These are phyloP conservation scores for Ambrosiella cleistominuta DNA, from an alignment of 2,329 filamentous ascomycete genomes.

Conservation along the genomic window DNA sequence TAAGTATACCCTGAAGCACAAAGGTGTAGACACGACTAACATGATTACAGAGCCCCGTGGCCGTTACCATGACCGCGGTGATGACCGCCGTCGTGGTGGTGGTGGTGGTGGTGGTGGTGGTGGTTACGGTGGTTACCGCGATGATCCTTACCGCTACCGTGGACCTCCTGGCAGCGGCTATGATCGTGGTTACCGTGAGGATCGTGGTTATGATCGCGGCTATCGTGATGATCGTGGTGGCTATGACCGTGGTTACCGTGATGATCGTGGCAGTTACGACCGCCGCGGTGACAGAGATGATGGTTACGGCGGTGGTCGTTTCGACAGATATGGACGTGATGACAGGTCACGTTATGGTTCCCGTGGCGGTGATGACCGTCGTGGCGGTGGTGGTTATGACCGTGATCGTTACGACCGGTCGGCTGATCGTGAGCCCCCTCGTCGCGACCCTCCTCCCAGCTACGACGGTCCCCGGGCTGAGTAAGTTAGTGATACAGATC, in stretches of 20 bases:
- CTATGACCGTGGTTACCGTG: slow-evolving; percentile 19
- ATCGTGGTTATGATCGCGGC: slow-evolving; percentile 29
- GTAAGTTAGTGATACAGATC: slow-evolving; percentile 8
- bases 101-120: slow-evolving; percentile 29
- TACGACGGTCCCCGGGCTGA: slow-evolving; percentile 29
- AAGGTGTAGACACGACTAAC: not conserved
- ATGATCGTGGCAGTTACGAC: slow-evolving; percentile 28
- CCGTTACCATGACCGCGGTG: slow-evolving; percentile 38
- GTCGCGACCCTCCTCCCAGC: slow-evolving; percentile 24
- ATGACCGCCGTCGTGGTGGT: slow-evolving; percentile 40
- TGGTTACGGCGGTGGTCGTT: slow-evolving; percentile 21
- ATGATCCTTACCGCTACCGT: slow-evolving; percentile 41
- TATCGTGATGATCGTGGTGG: slow-evolving; percentile 34
- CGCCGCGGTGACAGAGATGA: slow-evolving; percentile 34
- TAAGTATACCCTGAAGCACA: slow-evolving; percentile 28
- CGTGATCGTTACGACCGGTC: slow-evolving; percentile 32
- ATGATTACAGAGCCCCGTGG: slow-evolving; percentile 20
- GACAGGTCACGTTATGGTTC: slow-evolving; percentile 21
- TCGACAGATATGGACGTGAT: slow-evolving; percentile 17
- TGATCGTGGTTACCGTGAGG: slow-evolving; percentile 32
- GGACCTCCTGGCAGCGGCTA: slow-evolving; percentile 30
- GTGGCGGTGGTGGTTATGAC: slow-evolving; percentile 25
- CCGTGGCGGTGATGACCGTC: slow-evolving; percentile 19
- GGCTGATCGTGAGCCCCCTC: slow-evolving; percentile 24
- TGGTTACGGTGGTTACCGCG: slow-evolving; percentile 30